Base-by-base conservation (phyloP, 805 yeast species). In the Grigorovia yakushimaensis region DNA sequence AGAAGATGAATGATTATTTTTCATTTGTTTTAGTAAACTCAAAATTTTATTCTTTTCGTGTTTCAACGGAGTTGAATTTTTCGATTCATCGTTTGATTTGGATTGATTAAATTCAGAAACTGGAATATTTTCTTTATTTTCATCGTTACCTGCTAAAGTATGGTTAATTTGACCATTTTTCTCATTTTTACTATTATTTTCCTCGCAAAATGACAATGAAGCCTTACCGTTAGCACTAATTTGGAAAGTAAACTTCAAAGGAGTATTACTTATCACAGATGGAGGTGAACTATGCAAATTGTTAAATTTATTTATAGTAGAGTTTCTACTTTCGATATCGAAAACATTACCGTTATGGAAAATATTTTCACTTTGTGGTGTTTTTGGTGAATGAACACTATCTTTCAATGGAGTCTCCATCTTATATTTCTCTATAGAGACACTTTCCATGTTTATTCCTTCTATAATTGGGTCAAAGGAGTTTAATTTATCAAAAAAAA, bases 151-250 rank as follows among this genome's bases (percentile, higher is more conserved):
- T 27, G 5, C 9, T 27, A 4, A 10, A 27, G 9, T 24, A 7
- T 24, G 27, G 27, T 24, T 9, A 24, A 10, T 15, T 10, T 3
- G 13, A 27, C 13, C 33, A 2, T 4, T 27, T 10, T 27, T 27
- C 9, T 15, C 13, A 27, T 15, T 27, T 10, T 10, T 33, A 11
- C 6, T 33, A 33, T 2, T 7, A 4, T 11, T 15, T 11, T 33
- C 15, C 15, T 33, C 37, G 15, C 17, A 15, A 33, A 33, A 33
- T 33, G 37, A 7, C 17, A 33, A 33, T 11, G 58, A 46, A 6
- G 69, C 69, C 41, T 61, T 64, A n/a, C 68, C 68, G 43, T 62
- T 56, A 19, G 59, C 51, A 15, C 64, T 65, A 22, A 64, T 52
- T 23, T 57, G 58, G 33, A 64, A 49, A 3, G 61, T 54, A 18